Evolutionary conservation across 2,329 filamentous ascomycete genomes (phyloP), one percentile per base, ranked within the genome.

Genomic region (Stemphylium beticola): DNA sequence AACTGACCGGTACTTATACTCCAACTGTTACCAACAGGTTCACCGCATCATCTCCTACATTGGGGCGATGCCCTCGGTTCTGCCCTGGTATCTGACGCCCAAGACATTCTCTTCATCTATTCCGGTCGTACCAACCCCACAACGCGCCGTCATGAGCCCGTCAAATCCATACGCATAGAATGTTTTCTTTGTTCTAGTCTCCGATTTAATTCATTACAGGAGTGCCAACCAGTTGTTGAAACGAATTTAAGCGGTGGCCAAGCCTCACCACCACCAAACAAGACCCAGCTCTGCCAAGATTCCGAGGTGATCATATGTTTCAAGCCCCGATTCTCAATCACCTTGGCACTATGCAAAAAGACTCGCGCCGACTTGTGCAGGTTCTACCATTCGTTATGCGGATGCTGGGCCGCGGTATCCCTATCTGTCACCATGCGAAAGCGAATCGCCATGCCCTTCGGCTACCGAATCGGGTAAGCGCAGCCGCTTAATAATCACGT

Each of bases 271-370:
- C 8, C 8, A 48, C 44, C 29, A 52, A 52, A 43, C 42, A 33
- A 32, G 38, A 31, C n/a, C 43, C 45, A 26, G 34, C 39, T n/a
- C 32, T 26, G 59, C 59, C 53, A 61, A 61, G 55, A 42, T 49
- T 47, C 39, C 43, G 44, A 37, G 53, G 36, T 10, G 37, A 49
- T 54, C 55, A 56, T 20, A 26, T 53, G 58, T 61, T 61, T 59
- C 56, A 59, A 22, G 26, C 40, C 51, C 40, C 46, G 40, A 39
- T 18, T 36, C 39, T 46, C 37, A 37, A 14, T 39, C 43, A 22
- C 26, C 37, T 49, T 53, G 44, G 44, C 50, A 38, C 40, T 49
- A 48, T 48, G 34, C 45, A 38, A n/a, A 15, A 29, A 38, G 11
- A 26, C 33, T 26, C 34, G 33, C 14, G 33, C 8, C 1, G 5